Base-by-base conservation (phyloP, 2,329 filamentous ascomycete species). In the Dothistroma septosporum region DNA sequence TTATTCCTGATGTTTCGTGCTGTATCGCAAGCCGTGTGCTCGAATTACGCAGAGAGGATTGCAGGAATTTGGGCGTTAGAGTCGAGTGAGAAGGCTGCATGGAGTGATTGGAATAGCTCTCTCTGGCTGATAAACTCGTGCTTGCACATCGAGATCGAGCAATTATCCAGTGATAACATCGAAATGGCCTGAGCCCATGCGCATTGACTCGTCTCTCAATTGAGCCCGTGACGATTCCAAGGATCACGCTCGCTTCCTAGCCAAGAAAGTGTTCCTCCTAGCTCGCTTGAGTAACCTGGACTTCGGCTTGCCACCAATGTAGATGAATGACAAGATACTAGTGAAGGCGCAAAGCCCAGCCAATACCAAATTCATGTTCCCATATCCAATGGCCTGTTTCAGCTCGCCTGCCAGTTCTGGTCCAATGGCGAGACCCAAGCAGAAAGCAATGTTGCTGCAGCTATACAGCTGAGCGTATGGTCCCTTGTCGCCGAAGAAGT, bases 401-500 rank as follows among this genome's bases (percentile, higher is more conserved):
- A 86, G 66, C 10, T 68, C 69, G 0, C 85, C 85, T 8, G 80
- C 82, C 54, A 85, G 70, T 14, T 87, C 69, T 0, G 86, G 86
- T 0, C 87, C 87, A 6, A 87, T 57, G 0, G 85, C 82, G 55
- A 88, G 73, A 0, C 87, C 86, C 0, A 77, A 73, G 61, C 81
- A 83, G 70, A 86, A 88, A 0, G 85, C 79, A 77, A 87, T 81
- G n/a, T 81, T 84, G 66, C 84, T 86, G 61, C 88, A 75, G 2
- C 83, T 85, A 69, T 87, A 89, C 0, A 88, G 76, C 72, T 88
- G 86, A 1, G 85, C 85, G 68, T 87, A 87, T 0, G 85, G 85
- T 0, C 83, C 82, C 4, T 81, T 76, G 82, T 63, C 72, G 0
- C 83, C 82, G 64, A 87, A 87, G 55, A 83, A 75, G 0, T 78